phyloP scores from a whole-genome alignment of 2,329 filamentous ascomycete genomes.

The Phialemoniopsis sp. region DNA sequence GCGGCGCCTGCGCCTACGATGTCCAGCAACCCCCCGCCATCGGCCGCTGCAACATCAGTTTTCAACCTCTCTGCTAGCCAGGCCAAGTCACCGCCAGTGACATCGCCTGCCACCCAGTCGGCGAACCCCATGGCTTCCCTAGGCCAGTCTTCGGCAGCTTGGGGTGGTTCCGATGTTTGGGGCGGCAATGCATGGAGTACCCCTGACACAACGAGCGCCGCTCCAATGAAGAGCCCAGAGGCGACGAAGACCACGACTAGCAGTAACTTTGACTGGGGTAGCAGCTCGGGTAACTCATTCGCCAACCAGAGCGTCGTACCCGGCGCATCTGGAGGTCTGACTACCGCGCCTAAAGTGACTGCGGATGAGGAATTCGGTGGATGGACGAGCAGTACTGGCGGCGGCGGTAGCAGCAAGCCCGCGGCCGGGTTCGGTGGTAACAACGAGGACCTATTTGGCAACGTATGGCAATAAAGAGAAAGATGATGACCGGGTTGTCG shows the following conservation, averaged over 20 bases:
- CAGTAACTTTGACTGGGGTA: constrained; percentile 61
- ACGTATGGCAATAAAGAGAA: constrained; percentile 75
- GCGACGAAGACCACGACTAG: constrained; percentile 27
- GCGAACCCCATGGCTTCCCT: constrained; percentile 28
- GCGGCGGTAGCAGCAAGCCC: constrained; percentile 44
- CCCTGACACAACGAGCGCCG: constrained; percentile 51
- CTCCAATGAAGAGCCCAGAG: constrained; percentile 61
- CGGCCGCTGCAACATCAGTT: constrained; percentile 54
- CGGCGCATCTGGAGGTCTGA: constrained; percentile 62
- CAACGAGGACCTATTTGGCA: constrained; percentile 83
- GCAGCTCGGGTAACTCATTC: constrained; percentile 34
- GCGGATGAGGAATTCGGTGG: constrained; percentile 95
- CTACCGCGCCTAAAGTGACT: constrained; percentile 62
- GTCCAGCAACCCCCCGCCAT: constrained; percentile 31
- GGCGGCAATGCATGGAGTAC: constrained; percentile 80
- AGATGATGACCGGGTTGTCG: neutral
- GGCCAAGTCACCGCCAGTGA: constrained; percentile 33
- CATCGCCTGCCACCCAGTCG: constrained; percentile 30
- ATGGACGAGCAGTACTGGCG: constrained; percentile 70
- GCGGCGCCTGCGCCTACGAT: constrained; percentile 36
- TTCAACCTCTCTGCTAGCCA: constrained; percentile 71
- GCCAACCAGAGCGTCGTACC: constrained; percentile 58
- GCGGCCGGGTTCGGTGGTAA: constrained; percentile 58
- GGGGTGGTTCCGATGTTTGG: constrained; percentile 67
- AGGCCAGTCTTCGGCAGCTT: constrained; percentile 20